Percentiles rank a stretch among this genome's conserved stretches.
Conservation (phyloP, 768 basidiomycete genomes). For the Suillus paluster region DNA sequence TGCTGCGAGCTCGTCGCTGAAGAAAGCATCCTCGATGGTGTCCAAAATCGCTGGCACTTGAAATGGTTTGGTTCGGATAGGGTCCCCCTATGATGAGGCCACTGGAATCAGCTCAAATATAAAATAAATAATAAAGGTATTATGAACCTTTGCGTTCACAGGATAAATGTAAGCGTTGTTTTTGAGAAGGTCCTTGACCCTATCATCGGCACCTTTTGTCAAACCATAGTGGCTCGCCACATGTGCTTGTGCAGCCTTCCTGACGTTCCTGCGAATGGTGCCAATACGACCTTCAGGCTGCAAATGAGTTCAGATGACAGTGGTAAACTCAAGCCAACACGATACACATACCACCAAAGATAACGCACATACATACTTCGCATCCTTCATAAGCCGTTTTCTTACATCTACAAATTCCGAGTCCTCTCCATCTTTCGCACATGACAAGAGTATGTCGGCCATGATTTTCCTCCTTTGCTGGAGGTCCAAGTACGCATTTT, state of each 20-base stretch:
- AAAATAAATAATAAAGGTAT: not conserved
- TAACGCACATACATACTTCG: not conserved
- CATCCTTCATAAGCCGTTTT: not conserved
- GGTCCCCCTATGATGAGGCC: conserved; percentile 3
- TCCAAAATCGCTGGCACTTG: conserved; percentile 4
- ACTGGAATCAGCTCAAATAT: not conserved
- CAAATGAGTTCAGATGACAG: not conserved
- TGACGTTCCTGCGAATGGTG: not conserved
- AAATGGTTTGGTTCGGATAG: conserved; percentile 10
- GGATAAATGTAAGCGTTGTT: conserved; percentile 7
- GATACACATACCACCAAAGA: conserved; percentile 5
- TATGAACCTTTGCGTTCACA: not conserved
- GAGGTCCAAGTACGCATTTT: too few relatives aligned
- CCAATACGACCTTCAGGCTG: not conserved
- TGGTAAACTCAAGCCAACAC: not conserved
- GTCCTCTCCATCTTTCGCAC: not conserved
- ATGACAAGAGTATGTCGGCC: not conserved
- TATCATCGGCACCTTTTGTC: not conserved
- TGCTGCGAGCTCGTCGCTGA: not conserved
- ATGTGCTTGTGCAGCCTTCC: too few relatives aligned
- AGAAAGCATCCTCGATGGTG: conserved; percentile 7
- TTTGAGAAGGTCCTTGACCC: not conserved
- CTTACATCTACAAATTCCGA: not conserved
- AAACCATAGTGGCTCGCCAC: not conserved
- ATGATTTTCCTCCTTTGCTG: too few relatives aligned